These are phyloP conservation scores for Eremothecium gossypii DNA, from an alignment of 1,139 yeast genomes.

Conservation along the genomic window DNA sequence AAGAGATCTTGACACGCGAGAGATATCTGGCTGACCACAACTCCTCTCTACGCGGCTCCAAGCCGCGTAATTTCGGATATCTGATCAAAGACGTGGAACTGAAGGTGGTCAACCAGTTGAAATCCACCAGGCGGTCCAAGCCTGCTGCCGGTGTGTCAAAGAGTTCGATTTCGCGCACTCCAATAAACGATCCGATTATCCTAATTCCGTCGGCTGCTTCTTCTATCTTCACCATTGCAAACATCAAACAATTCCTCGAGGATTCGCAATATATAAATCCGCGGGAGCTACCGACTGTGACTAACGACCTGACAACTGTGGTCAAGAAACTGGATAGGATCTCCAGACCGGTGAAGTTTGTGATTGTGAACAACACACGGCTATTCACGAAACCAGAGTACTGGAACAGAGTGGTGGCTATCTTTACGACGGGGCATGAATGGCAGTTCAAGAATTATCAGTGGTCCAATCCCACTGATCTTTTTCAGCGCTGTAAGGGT, in stretches of 20 bases:
- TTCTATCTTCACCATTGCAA: conserved; percentile 69
- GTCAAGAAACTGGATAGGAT: conserved; percentile 28
- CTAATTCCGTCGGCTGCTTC: conserved; percentile 92
- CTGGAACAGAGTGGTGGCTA: conserved; percentile 94
- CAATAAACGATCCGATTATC: conserved; percentile 89
- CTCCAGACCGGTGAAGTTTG: conserved; percentile 27
- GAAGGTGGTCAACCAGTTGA: conserved; percentile 48
- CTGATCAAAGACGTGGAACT: conserved; percentile 65
- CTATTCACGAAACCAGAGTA: conserved; percentile 89
- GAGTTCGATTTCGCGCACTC: conserved; percentile 44
- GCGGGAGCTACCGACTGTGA: conserved; percentile 24
- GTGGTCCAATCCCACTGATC: conserved; percentile 66
- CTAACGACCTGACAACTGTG: conserved; percentile 23
- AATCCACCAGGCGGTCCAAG: conserved; percentile 28
- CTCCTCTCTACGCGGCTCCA: conserved; percentile 69
- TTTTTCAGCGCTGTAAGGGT: conserved; percentile 81
- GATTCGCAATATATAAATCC: conserved; percentile 65
- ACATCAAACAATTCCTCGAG: conserved; percentile 75
- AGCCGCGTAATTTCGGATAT: conserved; percentile 62
- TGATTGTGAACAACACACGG: conserved; percentile 79
- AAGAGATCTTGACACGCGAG: conserved; percentile 49
- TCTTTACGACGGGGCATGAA: conserved; percentile 91
- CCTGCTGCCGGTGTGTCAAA: conserved; percentile 16
- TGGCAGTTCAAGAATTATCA: conserved; percentile 94
- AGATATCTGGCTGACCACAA: conserved; percentile 68